These are phyloP conservation scores for Raffaelea deltoideospora DNA, from an alignment of 2,329 filamentous ascomycete species.

Conservation along the genomic window DNA sequence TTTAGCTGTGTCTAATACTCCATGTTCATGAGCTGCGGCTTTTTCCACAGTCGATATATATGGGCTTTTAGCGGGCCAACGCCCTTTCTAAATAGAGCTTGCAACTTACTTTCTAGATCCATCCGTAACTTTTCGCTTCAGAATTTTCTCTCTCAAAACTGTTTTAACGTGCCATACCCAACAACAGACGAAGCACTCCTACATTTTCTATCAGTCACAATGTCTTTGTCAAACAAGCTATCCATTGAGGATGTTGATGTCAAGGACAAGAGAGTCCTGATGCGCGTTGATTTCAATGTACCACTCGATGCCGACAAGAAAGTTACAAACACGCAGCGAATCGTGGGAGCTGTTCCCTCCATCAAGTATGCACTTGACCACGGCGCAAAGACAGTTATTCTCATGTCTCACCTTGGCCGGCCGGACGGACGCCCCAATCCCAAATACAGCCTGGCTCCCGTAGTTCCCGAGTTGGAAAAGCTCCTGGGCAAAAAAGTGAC, in stretches of 20 bases:
- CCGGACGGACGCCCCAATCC: conserved; percentile 78
- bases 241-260: conserved; percentile 92
- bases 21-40: too few species aligned
- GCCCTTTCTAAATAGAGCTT: too few species aligned
- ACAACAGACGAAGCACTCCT: too few species aligned
- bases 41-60: too few species aligned
- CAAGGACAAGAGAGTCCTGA: conserved; percentile 96
- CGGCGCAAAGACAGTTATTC: conserved; percentile 79
- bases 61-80: too few species aligned
- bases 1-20: too few species aligned
- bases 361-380: conserved; percentile 89
- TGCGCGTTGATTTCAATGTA: conserved; percentile 99
- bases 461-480: conserved; percentile 84
- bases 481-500: conserved; percentile 69
- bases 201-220: too few species aligned
- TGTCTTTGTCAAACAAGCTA: conserved; percentile 99
- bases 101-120: too few species aligned
- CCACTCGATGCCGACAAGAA: conserved; percentile 87
- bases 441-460: conserved; percentile 91
- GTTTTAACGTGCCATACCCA: too few species aligned
- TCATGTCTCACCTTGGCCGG: conserved; percentile 98
- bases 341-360: conserved; percentile 85
- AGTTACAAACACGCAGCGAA: conserved; percentile 96
- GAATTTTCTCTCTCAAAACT: background rate
- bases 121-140: too few species aligned